Evolutionary conservation across 768 basidiomycete species (phyloP).

Genomic region (Gelatoporia subvermispora): DNA sequence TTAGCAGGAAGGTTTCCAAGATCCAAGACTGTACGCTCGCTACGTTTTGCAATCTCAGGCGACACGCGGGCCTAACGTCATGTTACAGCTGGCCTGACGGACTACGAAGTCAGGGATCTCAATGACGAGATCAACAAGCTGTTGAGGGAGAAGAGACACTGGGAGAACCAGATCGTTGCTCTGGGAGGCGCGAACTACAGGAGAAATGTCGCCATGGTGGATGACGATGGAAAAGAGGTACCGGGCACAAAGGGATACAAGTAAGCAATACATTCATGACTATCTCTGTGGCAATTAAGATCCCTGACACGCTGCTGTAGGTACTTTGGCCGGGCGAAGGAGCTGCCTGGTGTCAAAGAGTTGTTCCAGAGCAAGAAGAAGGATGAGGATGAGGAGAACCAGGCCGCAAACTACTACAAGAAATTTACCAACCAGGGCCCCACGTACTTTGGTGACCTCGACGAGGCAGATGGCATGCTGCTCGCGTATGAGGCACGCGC

Average conservation of each 20-base stretch:
- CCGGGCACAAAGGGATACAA: slow-evolving; percentile 98
- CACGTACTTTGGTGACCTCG: slow-evolving; percentile 86
- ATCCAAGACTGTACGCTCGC: slow-evolving; percentile 81
- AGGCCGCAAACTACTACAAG: slow-evolving; percentile 69
- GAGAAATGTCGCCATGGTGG: slow-evolving; percentile 88
- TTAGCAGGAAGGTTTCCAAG: slow-evolving; percentile 94
- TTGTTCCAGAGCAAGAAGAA: slow-evolving; percentile 85
- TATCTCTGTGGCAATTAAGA: not conserved
- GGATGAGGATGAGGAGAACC: slow-evolving; percentile 87
- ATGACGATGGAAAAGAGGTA: slow-evolving; percentile 93
- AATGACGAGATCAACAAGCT: slow-evolving; percentile 98
- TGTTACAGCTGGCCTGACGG: slow-evolving; percentile 74
- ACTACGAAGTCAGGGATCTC: slow-evolving; percentile 92
- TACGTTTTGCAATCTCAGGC: not conserved
- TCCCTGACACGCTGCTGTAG: slow-evolving; percentile 32
- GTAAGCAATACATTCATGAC: slow-evolving; percentile 35
- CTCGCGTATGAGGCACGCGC: slow-evolving; percentile 65
- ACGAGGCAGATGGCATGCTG: slow-evolving; percentile 69
- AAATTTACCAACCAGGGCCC: slow-evolving; percentile 87
- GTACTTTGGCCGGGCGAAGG: slow-evolving; percentile 96
- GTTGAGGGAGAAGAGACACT: slow-evolving; percentile 92
- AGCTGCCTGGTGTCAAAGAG: slow-evolving; percentile 91
- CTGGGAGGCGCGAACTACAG: slow-evolving; percentile 95
- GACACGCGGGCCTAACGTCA: not conserved
- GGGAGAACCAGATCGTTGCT: slow-evolving; percentile 97